These are phyloP conservation scores for Wickerhamomyces xylosicus DNA, from an alignment of 805 yeast genomes.

Conservation along the genomic window DNA sequence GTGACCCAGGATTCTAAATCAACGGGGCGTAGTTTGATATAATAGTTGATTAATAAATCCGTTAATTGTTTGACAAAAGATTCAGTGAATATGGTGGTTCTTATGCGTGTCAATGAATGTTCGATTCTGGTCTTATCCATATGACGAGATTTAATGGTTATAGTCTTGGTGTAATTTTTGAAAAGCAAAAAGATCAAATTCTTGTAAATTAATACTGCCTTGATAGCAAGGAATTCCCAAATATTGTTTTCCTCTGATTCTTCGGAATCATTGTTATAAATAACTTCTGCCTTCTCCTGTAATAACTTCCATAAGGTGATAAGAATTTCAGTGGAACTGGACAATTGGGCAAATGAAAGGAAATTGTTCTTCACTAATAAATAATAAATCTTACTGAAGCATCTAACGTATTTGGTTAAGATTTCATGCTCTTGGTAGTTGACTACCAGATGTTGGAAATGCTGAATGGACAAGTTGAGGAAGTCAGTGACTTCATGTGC, in stretches of 20 bases:
- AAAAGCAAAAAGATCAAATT: constrained; percentile 49
- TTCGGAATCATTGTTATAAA: constrained; percentile 28
- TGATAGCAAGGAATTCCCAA: constrained; percentile 69
- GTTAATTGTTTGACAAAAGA: constrained; percentile 46
- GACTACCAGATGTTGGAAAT: constrained; percentile 45
- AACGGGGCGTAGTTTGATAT: constrained; percentile 58
- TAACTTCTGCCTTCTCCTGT: constrained; percentile 50
- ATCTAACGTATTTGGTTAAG: constrained; percentile 61
- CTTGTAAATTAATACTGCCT: constrained; percentile 55
- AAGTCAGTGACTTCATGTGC: constrained; percentile 50
- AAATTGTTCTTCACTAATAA: constrained; percentile 52
- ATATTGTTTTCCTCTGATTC: constrained; percentile 35
- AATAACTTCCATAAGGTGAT: constrained; percentile 49
- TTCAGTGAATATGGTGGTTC: constrained; percentile 47
- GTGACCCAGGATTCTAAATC: constrained; percentile 75
- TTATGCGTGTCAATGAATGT: constrained; percentile 41
- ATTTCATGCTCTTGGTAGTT: constrained; percentile 30
- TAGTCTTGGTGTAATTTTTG: constrained; percentile 39
- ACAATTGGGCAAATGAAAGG: constrained; percentile 59
- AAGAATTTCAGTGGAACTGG: constrained; percentile 52
- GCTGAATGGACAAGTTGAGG: constrained; percentile 42
- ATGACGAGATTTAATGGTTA: constrained; percentile 39
- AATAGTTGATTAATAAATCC: constrained; percentile 61
- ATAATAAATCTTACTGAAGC: constrained; percentile 66
- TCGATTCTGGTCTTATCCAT: constrained; percentile 52